Conservation (phyloP, 2,329 filamentous ascomycete species). For the Gnomoniopsis smithogilvyi region DNA sequence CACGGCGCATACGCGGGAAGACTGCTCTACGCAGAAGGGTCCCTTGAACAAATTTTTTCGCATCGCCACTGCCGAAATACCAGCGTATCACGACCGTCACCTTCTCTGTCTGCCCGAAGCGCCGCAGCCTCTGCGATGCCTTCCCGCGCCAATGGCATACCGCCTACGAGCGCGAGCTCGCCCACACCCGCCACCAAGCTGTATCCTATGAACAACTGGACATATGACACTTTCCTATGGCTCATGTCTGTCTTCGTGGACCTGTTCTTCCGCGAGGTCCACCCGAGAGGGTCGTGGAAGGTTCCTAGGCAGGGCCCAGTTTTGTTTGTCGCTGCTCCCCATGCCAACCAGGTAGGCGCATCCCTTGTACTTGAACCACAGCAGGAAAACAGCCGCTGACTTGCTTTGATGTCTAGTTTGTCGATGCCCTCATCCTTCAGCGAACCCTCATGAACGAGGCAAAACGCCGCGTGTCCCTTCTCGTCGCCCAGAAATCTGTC, state of each 20-base stretch:
- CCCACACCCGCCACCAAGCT: slow-evolving; percentile 46
- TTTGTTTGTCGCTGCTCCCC: slow-evolving; percentile 93
- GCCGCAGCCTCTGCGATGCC: slow-evolving; percentile 10
- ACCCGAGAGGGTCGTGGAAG: slow-evolving; percentile 92
- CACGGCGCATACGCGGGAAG: no score
- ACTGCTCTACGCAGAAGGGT: no score
- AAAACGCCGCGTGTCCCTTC: slow-evolving; percentile 82
- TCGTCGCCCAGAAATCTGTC: slow-evolving; percentile 95
- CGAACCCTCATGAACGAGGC: slow-evolving; percentile 84
- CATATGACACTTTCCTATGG: slow-evolving; percentile 77
- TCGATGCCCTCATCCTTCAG: slow-evolving; percentile 92
- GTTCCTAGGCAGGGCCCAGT: slow-evolving; percentile 85
- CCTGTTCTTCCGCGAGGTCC: slow-evolving; percentile 96
- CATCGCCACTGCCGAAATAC: no score
- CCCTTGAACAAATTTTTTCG: no score
- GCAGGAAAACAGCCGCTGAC: slow-evolving; percentile 1
- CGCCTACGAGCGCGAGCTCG: slow-evolving; percentile 24
- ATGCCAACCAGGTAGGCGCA: slow-evolving; percentile 79
- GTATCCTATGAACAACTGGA: slow-evolving; percentile 68
- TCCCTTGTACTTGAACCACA: slow-evolving; percentile 2
- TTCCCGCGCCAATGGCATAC: slow-evolving; percentile 9
- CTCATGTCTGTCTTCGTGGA: slow-evolving; percentile 81
- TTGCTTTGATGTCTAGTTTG: slow-evolving; percentile 59
- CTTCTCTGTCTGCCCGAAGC: not conserved
- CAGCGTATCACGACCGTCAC: not conserved